A percentile compares a stretch with the other conserved stretches of the same genome.
These are phyloP conservation scores for Lithospermum erythrorhizon DNA, from an alignment of 257 asterid species.

Conservation along the genomic window DNA sequence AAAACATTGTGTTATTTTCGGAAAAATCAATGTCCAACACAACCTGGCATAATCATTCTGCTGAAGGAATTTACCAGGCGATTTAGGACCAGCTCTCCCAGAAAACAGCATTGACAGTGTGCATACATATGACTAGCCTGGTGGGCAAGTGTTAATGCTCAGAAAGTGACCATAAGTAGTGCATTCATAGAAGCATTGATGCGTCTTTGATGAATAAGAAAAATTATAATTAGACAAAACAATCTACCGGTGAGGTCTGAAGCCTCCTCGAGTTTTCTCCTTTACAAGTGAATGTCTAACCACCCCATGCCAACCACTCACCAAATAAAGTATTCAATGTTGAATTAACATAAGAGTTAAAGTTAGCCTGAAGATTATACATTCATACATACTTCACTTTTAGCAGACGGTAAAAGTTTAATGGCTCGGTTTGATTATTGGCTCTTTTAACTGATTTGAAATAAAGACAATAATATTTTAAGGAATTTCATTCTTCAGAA, in stretches of 20 bases:
- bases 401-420: neutral
- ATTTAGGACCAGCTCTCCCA: slow-evolving; percentile 55
- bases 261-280: neutral
- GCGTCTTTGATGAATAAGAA: neutral
- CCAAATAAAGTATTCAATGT: no score
- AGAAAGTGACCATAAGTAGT: neutral
- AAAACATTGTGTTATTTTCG: slow-evolving; percentile 10
- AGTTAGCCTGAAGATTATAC: neutral
- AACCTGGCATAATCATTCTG: slow-evolving; percentile 6
- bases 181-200: neutral
- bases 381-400: no score
- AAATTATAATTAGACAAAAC: no score
- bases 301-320: no score
- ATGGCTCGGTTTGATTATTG: neutral
- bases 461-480: neutral
- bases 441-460: neutral
- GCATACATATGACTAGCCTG: slow-evolving; percentile 52
- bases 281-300: neutral
- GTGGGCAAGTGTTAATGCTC: neutral
- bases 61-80: slow-evolving; percentile 42
- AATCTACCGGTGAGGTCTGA: no score
- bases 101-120: slow-evolving; percentile 56
- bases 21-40: neutral
- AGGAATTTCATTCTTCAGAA: neutral
- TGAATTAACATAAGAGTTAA: no score